A percentile compares a stretch with the other conserved stretches of the same genome.
Evolutionary conservation across 176 grass and related monocot species (phyloP).

Genomic region (Hyparrhenia diplandra): DNA sequence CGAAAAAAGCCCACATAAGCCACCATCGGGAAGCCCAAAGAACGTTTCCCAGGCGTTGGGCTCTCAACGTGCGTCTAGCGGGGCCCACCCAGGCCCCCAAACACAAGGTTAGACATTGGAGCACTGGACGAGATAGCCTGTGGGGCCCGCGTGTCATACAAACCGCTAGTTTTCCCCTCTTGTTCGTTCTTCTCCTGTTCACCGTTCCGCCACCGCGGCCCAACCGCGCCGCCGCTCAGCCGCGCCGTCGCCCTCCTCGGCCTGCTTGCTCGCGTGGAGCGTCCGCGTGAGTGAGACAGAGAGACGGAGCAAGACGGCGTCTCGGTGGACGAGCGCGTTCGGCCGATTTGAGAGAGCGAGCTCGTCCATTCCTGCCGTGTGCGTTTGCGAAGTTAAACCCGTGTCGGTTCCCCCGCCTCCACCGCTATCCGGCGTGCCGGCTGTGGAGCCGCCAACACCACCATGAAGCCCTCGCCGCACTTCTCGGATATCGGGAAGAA

Average conservation of each 20-base stretch:
- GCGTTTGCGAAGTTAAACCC: constrained; percentile 11
- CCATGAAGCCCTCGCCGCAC: constrained; percentile 67
- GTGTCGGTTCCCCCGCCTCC: not conserved
- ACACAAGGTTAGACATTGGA: too few species aligned
- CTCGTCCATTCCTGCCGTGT: not conserved
- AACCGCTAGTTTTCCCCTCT: not conserved
- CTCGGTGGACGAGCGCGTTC: not conserved
- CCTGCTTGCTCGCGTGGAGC: not conserved
- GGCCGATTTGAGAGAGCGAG: not conserved
- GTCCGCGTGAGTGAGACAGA: not conserved
- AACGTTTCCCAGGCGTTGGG: too few species aligned
- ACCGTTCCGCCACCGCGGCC: too few species aligned
- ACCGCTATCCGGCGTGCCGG: constrained; percentile 14
- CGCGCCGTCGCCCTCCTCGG: not conserved
- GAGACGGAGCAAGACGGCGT: not conserved
- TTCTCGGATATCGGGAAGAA: constrained; percentile 77
- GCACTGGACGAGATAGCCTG: too few species aligned
- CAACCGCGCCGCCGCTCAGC: not conserved
- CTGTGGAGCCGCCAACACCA: constrained; percentile 24
- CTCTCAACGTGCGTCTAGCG: too few species aligned
- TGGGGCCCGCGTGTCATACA: too few species aligned
- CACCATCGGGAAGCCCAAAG: too few species aligned
- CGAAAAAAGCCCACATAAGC: too few species aligned
- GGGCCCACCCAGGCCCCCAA: too few species aligned
- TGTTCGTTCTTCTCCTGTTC: not conserved